Base-by-base conservation (phyloP, 768 basidiomycete genomes). In the Tylopilus subfusipes region DNA sequence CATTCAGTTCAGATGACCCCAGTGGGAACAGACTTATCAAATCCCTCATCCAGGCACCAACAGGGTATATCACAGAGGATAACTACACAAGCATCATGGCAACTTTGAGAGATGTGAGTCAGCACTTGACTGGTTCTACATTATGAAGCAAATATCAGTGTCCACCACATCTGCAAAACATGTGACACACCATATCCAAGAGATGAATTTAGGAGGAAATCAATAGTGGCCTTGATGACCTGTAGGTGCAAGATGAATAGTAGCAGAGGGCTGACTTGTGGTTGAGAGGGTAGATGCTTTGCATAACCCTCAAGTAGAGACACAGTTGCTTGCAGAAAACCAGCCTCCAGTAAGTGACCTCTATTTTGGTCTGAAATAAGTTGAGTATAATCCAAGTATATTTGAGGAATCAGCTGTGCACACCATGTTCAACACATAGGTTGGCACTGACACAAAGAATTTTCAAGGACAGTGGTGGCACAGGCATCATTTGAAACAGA, bases 371-470 rank as follows among this genome's bases (percentile, higher is more conserved):
- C 90, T 93, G 54, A 50, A 31, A 30, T 42, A 40, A 54, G 21
- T 39, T 34, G 47, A 45, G 25, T 52, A 53, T 54, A 46, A 33
- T 13, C 58, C 45, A 34, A 52, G 16, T 45, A 18, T 43, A 7
- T 44, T 21, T 46, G 21, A 51, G 34, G 29, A 39, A 44, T 42
- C 38, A 25, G 16, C n/a, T 39, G 13, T 24, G 67, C 82, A 56
- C 59, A 84, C 89, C 84, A 61, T 92, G 89, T 66, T 93, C 89
- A 73, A 90, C 84, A 69, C 88, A 91, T 18, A 93, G 71, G 70
- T 93, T 93, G 13, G 91, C 91, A 22, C 83, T 83, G 14, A 91
- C 82, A 54, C 91, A 80, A 50, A 93, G 78, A 30, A 91, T n/a
- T 71, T 66, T 93, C 88, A 55, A 80, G 81, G 24, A 84, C 74